Evolutionary conservation across 805 yeast genomes (phyloP), one percentile per base, ranked within the genome.

Genomic region (Hanseniaspora nectarophila): DNA sequence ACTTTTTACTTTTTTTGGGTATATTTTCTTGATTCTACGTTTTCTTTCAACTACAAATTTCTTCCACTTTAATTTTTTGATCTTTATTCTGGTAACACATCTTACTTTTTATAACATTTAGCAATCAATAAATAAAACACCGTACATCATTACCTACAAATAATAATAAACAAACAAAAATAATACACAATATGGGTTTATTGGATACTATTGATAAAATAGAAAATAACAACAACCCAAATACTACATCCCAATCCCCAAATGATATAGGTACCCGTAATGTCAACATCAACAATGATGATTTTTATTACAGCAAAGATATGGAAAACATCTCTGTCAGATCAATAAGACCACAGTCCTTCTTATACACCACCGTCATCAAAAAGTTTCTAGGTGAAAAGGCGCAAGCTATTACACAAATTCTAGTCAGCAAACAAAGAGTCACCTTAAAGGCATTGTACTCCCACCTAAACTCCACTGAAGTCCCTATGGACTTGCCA

Each of bases 341-440:
- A 61, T 75, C 78, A 0, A 78, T 79, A 63, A 76, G 81, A 16
- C 80, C 90, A 1, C 73, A 73, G 59, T 73, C 82, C n/a, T 78
- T 73, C 59, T 63, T 83, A 20, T 78, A 73, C 62, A 72, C 80
- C 0, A 70, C 75, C 28, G 59, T 81, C 15, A 70, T 80, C 15
- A 73, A 72, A 54, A 67, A 73, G 1, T 77, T 74, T 56, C 62
- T 83, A 5, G 97, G 97, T 13, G 85, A 82, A 59, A 74, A 79
- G 44, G 89, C 95, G 0, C 76, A 88, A 2, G 62, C 69, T 4
- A 70, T 89, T 15, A 72, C 81, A 16, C 73, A 84, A 1, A 60
- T 74, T 2, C 69, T 89, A 58, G 70, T 85, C 53, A 74, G 82
- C 51, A 73, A 81, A 57, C 94, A 95, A 13, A 72, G 92, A 55